Base-by-base conservation (phyloP, 2,329 filamentous ascomycete genomes). In the Seiridium cupressi region DNA sequence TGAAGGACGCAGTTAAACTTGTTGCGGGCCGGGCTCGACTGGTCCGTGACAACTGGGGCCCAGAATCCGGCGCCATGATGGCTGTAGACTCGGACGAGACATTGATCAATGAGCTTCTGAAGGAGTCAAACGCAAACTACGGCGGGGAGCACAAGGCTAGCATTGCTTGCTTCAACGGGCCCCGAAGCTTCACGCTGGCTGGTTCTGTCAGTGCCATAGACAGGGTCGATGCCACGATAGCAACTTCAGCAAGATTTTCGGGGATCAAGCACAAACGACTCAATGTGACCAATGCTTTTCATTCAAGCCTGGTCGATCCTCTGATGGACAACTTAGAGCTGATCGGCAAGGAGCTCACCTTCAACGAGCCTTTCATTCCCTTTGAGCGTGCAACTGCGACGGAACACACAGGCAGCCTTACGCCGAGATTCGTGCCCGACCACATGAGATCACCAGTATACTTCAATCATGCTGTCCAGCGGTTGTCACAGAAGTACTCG, bases 1-100 rank as follows among this genome's bases (percentile, higher is more conserved):
- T 13, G 84, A 82, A 75, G 81, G 69, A 76, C 90, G 11, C 77
- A 92, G 3, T 79, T 85, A 48, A 74, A 84, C 54, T 80, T 81
- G 61, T 73, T 75, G 49, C 69, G 1, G 38, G 38, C 46, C 8
- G 63, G 1, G 74, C 76, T 0, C 51, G 11, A 0, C 36, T 77
- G 0, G 64, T 79, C 1, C 62, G 63, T 1, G 66, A 74, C 2
- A 2, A 13, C 0, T 78, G 76, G 76, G 74, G 73, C 0, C 0
- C 62, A 0, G 77, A 80, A 1, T 56, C 36, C 2, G 77, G 77
- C 0, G 59, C 68, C 3, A 80, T 80, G 78, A 61, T 80, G 48
- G 69, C 73, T 0, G 59, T 78, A 1, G 69, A 77, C 49, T 73
- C 68, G 0, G 71, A 76, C 49, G 26, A 61, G 5, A 61, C 59